Percentiles rank a stretch among this genome's conserved stretches.
phyloP scores from a whole-genome alignment of 805 yeast genomes.

The Ogataea zsoltii region DNA sequence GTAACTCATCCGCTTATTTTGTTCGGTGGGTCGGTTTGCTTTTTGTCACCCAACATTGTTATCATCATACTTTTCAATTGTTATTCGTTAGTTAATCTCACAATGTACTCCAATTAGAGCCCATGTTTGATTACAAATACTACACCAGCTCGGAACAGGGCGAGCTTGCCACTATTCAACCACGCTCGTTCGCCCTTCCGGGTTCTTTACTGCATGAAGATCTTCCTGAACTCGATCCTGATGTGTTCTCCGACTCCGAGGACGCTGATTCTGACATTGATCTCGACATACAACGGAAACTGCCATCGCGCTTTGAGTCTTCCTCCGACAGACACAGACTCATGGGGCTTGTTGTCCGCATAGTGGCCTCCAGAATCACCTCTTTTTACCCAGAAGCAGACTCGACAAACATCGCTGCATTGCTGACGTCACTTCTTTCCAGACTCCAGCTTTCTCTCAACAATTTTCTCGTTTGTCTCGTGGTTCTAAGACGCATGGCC shows the following conservation, averaged over 20 bases:
- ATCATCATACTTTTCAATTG: constrained; percentile 1
- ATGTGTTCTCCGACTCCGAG: constrained; percentile 2
- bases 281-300: neutral
- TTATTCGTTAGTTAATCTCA: neutral
- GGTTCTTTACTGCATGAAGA: constrained; percentile 5
- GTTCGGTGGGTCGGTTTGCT: neutral
- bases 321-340: constrained; percentile 4
- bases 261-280: neutral
- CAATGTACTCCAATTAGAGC: constrained; percentile 3
- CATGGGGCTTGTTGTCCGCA: constrained; percentile 4
- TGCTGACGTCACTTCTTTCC: constrained; percentile 4
- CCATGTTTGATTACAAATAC: constrained; percentile 7
- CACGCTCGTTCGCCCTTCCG: constrained; percentile 5
- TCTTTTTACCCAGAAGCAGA: neutral
- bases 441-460: constrained; percentile 4
- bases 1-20: neutral
- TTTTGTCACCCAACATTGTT: no score
- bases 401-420: neutral
- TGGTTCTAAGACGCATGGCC: constrained; percentile 5
- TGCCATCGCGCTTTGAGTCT: neutral
- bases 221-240: constrained; percentile 11
- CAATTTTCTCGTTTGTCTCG: constrained; percentile 8
- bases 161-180: constrained; percentile 3
- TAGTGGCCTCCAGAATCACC: constrained; percentile 1
- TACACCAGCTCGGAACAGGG: constrained; percentile 5